Evolutionary conservation across 1,284 basidiomycete species (phyloP).

Genomic region (Cryptococcus sp.): DNA sequence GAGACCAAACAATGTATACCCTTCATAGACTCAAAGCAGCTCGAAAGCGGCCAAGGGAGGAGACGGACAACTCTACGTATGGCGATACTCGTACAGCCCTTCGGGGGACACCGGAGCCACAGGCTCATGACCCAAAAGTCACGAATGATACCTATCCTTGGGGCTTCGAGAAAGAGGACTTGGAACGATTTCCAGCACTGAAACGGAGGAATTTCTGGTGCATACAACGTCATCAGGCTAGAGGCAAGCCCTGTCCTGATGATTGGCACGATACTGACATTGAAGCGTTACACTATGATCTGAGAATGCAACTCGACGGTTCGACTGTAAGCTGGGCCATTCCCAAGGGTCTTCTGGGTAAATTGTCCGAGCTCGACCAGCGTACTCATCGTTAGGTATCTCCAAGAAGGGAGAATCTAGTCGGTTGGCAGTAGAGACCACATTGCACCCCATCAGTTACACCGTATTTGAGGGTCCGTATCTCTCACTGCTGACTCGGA

Average conservation of each 20-base stretch:
- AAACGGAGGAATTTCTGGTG: slow-evolving; percentile 37
- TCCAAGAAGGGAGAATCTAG: slow-evolving; percentile 23
- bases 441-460: slow-evolving; percentile 34
- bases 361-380: not conserved
- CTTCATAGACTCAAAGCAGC: not conserved
- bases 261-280: not conserved
- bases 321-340: slow-evolving; percentile 36
- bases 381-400: slow-evolving; percentile 18
- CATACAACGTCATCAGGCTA: slow-evolving; percentile 39
- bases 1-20: too few relatives aligned
- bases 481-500: not conserved
- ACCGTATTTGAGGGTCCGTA: slow-evolving; percentile 22
- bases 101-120: not conserved
- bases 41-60: not conserved
- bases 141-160: slow-evolving; percentile 5
- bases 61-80: not conserved
- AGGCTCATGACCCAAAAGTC: not conserved
- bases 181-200: slow-evolving; percentile 27
- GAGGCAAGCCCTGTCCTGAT: slow-evolving; percentile 16
- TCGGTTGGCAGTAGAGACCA: slow-evolving; percentile 35
- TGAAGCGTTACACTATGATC: slow-evolving; percentile 39
- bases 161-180: slow-evolving; percentile 24
- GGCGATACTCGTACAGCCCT: not conserved
- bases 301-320: slow-evolving; percentile 34
- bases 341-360: slow-evolving; percentile 35